Evolutionary conservation across 2,329 filamentous ascomycete genomes (phyloP).

Genomic region (Botrytis pseudocinerea): DNA sequence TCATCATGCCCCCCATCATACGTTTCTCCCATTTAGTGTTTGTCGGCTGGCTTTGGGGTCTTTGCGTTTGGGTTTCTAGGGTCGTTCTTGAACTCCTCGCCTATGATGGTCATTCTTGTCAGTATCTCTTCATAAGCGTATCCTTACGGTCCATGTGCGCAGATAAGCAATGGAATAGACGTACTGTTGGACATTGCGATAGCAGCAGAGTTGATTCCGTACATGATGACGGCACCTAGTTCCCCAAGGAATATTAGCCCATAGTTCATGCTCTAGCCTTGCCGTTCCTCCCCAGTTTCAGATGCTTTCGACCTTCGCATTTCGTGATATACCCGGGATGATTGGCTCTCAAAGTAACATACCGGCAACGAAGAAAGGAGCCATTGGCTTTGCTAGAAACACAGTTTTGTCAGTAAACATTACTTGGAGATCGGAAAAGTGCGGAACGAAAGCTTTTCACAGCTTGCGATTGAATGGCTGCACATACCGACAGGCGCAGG

Average conservation of each 20-base stretch:
- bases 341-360: constrained; percentile 48
- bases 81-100: constrained; percentile 96
- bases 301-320: neutral
- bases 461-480: constrained; percentile 38
- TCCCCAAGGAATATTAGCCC: constrained; percentile 28
- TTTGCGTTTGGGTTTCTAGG: constrained; percentile 73
- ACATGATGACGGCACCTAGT: constrained; percentile 81
- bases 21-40: constrained; percentile 34
- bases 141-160: constrained; percentile 30
- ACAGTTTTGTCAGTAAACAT: constrained; percentile 12
- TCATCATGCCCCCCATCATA: neutral
- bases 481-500: constrained; percentile 74
- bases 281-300: neutral
- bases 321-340: neutral
- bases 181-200: constrained; percentile 77
- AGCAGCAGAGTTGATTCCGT: constrained; percentile 85
- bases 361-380: constrained; percentile 94
- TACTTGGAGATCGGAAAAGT: constrained; percentile 15
- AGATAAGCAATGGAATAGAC: constrained; percentile 42
- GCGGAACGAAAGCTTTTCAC: constrained; percentile 25
- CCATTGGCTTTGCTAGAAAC: constrained; percentile 77
- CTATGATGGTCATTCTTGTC: constrained; percentile 49
- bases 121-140: neutral
- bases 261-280: neutral
- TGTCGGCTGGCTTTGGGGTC: constrained; percentile 37